phyloP scores from a whole-genome alignment of 2,329 filamentous ascomycete genomes.

The Bertia moriformis region DNA sequence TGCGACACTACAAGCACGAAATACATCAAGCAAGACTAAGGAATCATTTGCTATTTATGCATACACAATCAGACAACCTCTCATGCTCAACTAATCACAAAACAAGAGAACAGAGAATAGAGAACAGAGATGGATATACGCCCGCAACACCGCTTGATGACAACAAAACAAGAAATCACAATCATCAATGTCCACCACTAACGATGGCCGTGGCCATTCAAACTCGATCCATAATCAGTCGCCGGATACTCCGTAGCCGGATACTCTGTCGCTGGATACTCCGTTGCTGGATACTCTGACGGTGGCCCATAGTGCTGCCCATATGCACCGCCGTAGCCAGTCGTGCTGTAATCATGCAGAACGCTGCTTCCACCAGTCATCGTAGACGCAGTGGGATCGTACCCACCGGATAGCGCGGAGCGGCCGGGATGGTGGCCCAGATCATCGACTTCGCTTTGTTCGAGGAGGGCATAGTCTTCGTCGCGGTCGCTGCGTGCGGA shows the following conservation, averaged over 20 bases:
- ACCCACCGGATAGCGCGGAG: neutral
- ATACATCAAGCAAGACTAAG: too few relatives aligned
- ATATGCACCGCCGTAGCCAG: neutral
- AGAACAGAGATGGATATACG: too few relatives aligned
- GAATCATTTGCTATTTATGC: too few relatives aligned
- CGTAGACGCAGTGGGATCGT: neutral
- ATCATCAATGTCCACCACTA: neutral
- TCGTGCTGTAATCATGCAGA: slow-evolving; percentile 1
- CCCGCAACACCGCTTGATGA: neutral
- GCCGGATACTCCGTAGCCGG: too few relatives aligned
- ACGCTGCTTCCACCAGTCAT: neutral
- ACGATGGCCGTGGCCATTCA: too few relatives aligned
- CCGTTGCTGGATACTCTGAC: too few relatives aligned
- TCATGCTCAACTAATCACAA: too few relatives aligned
- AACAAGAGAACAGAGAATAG: too few relatives aligned
- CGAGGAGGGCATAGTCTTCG: slow-evolving; percentile 31
- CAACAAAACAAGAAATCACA: neutral
- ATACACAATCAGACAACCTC: too few relatives aligned
- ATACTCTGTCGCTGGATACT: too few relatives aligned
- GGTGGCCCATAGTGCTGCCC: neutral
- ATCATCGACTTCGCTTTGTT: slow-evolving; percentile 27
- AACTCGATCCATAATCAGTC: too few relatives aligned
- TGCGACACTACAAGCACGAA: too few relatives aligned
- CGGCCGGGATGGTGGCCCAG: slow-evolving; percentile 12
- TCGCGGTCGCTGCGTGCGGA: slow-evolving; percentile 28